phyloP scores from a whole-genome alignment of 257 asterid species.

The Solanum rostratum region DNA sequence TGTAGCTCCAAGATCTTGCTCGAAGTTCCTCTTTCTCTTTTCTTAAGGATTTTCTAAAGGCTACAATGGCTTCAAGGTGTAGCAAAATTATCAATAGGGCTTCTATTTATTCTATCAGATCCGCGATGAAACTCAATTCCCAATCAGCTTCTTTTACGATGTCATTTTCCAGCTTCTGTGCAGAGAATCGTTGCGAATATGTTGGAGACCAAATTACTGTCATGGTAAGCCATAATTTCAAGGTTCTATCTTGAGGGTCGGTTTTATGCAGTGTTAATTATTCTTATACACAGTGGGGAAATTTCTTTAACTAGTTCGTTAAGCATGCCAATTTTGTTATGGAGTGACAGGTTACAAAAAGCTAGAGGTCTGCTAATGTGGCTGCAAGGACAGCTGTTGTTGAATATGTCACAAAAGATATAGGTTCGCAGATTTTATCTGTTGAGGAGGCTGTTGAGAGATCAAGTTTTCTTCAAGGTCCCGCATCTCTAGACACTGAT shows the following conservation, averaged over 20 bases:
- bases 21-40: neutral
- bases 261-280: neutral
- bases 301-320: neutral
- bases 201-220: conserved; percentile 59
- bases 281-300: neutral
- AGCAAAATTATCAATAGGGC: conserved; percentile 39
- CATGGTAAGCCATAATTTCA: conserved; percentile 35
- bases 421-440: conserved; percentile 51
- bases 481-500: conserved; percentile 21
- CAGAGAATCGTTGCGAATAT: conserved; percentile 35
- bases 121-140: conserved; percentile 9
- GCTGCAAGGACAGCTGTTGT: conserved; percentile 44
- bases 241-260: neutral
- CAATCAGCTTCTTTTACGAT: conserved; percentile 5
- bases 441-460: conserved; percentile 58
- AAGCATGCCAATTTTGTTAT: neutral
- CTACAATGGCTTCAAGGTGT: conserved; percentile 61
- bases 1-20: neutral
- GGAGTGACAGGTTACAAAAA: conserved; percentile 37
- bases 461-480: conserved; percentile 42
- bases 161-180: conserved; percentile 15
- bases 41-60: neutral
- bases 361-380: conserved; percentile 40
- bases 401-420: conserved; percentile 31
- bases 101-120: conserved; percentile 22